Conservation (phyloP, 495 filamentous ascomycete species). For the Aspergillus sparsus region DNA sequence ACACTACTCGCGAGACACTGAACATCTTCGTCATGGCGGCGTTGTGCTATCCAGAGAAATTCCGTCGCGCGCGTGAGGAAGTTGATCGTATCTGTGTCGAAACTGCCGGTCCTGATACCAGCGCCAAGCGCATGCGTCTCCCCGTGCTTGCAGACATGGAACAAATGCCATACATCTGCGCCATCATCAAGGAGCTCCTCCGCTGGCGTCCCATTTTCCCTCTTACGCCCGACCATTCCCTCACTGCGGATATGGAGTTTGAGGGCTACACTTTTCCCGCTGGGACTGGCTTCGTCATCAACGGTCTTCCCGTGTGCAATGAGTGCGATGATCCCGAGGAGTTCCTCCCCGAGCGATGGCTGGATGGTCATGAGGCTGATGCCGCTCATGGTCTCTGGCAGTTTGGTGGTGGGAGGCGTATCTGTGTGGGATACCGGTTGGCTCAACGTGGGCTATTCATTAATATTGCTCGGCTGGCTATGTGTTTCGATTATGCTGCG, state of each 20-base stretch:
- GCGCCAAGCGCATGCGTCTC: conserved; percentile 29
- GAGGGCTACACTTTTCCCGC: conserved; percentile 52
- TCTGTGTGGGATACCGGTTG: conserved; percentile 50
- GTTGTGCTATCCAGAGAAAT: conserved; percentile 32
- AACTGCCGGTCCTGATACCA: too few species aligned
- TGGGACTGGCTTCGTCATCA: conserved; percentile 43
- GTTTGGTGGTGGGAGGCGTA: conserved; percentile 45
- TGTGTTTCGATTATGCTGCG: conserved; percentile 45
- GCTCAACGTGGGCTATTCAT: conserved; percentile 47
- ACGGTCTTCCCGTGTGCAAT: conserved; percentile 33
- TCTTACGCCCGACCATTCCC: conserved; percentile 30
- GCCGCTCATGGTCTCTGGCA: conserved; percentile 37
- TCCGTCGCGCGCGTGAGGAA: conserved; percentile 33
- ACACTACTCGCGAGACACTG: conserved; percentile 43
- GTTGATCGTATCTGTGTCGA: conserved; percentile 44
- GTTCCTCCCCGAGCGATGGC: conserved; percentile 48
- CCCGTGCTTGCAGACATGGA: conserved; percentile 32
- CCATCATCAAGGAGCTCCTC: conserved; percentile 36
- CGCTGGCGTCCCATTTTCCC: conserved; percentile 40
- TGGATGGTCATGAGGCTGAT: conserved; percentile 40
- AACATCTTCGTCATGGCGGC: conserved; percentile 42
- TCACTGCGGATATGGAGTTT: conserved; percentile 51
- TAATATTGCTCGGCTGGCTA: conserved; percentile 41
- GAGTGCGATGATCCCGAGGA: conserved; percentile 29
- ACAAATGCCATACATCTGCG: conserved; percentile 34